Evolutionary conservation across 345 rosid species (phyloP).

Genomic region (Sonneratia alba): DNA sequence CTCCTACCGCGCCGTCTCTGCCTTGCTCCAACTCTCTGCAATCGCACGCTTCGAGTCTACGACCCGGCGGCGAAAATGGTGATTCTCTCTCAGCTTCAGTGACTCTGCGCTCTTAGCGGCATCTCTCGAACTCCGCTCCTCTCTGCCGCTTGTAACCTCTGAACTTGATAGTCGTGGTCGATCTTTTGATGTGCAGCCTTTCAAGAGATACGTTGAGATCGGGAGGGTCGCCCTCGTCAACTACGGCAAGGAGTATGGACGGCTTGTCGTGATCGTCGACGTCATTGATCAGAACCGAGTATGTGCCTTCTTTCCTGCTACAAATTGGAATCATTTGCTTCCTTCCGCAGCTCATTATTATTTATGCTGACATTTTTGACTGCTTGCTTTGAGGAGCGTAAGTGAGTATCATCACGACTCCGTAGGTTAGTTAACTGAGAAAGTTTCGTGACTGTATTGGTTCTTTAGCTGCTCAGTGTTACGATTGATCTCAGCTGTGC

Average conservation of each 20-base stretch:
- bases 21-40: neutral
- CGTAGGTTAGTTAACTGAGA: neutral
- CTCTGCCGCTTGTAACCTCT: neutral
- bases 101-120: neutral
- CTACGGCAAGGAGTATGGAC: conserved; percentile 79
- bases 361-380: neutral
- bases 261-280: conserved; percentile 83
- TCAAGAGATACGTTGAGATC: conserved; percentile 89
- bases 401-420: neutral
- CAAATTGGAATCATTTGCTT: neutral
- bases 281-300: conserved; percentile 86
- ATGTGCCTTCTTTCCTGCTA: conserved; percentile 5
- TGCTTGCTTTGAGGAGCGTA: neutral
- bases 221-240: conserved; percentile 82
- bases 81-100: neutral
- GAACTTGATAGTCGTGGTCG: neutral
- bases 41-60: neutral
- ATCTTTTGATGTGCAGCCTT: conserved; percentile 33
- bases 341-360: neutral
- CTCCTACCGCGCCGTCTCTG: neutral
- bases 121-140: neutral
- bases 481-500: neutral
- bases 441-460: neutral
- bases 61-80: conserved; percentile 25
- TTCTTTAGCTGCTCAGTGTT: neutral